A percentile compares a stretch with the other conserved stretches of the same genome.
Evolutionary conservation across 208 protist genomes (phyloP).

Genomic region (Leishmania martiniquensis): DNA sequence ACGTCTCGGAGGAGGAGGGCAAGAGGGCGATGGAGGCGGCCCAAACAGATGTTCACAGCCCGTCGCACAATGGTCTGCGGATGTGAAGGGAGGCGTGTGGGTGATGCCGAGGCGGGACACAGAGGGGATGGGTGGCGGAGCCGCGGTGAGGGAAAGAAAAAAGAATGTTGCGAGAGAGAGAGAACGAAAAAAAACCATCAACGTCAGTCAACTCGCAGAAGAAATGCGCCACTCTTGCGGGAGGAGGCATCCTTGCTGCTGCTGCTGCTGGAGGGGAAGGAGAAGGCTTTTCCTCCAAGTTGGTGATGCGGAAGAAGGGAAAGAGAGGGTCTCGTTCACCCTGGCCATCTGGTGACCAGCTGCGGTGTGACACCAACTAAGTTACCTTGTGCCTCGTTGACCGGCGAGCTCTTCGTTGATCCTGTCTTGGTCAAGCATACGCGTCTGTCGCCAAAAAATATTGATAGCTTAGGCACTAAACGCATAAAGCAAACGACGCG

Average conservation of each 20-base stretch:
- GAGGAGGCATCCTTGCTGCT: not conserved
- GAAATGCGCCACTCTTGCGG: not conserved
- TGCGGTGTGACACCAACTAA: not conserved
- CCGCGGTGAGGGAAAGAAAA: not conserved
- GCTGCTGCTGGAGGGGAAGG: not conserved
- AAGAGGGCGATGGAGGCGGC: not conserved
- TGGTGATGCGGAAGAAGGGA: not conserved
- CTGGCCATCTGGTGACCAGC: not conserved
- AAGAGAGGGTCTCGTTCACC: not conserved
- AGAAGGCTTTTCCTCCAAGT: not conserved
- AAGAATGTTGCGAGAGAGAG: no score
- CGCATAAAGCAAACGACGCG: not conserved
- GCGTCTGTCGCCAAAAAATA: not conserved
- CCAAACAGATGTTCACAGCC: not conserved
- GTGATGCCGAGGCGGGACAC: not conserved
- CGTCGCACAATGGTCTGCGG: not conserved
- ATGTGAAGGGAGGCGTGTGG: not conserved
- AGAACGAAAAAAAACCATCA: not conserved
- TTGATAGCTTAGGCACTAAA: no score
- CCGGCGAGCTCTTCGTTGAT: not conserved
- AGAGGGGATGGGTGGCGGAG: not conserved
- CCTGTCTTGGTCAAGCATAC: not conserved
- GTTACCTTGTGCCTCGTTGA: not conserved
- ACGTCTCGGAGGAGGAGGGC: no score
- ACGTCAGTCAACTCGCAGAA: not conserved